These are phyloP conservation scores for Colletotrichum filicis DNA, from an alignment of 2,329 filamentous ascomycete genomes.

Conservation along the genomic window DNA sequence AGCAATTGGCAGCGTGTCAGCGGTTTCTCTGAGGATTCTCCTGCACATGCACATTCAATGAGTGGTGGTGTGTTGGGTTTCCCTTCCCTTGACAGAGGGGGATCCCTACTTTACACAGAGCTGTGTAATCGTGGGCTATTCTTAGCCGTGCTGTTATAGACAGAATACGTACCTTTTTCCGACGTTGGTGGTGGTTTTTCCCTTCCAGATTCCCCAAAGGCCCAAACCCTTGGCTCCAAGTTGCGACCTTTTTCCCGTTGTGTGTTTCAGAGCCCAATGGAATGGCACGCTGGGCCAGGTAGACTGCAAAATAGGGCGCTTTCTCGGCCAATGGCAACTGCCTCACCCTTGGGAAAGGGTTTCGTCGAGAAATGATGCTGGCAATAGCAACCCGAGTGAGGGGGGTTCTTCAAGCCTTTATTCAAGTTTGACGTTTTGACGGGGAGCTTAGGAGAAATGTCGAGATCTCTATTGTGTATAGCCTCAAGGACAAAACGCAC, in stretches of 20 bases:
- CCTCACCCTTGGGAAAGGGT: not conserved
- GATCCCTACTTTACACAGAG: not conserved
- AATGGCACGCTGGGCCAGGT: conserved; percentile 13
- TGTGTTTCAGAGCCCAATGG: conserved; percentile 27
- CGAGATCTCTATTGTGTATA: not conserved
- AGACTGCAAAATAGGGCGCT: not conserved
- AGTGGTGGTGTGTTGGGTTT: not conserved
- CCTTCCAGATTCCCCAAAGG: not conserved
- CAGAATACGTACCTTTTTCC: conserved; percentile 15
- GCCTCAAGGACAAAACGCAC: too few species aligned
- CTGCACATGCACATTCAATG: too few species aligned
- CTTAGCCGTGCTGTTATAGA: conserved; percentile 19
- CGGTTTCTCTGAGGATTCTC: not conserved
- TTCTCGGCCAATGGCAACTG: not conserved
- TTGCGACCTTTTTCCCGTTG: conserved; percentile 14
- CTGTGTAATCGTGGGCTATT: conserved; percentile 14
- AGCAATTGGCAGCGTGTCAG: conserved; percentile 18
- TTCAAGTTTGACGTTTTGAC: too few species aligned
- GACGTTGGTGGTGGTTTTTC: too few species aligned
- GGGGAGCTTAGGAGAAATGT: not conserved
- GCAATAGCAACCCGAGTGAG: not conserved
- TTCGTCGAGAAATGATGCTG: not conserved
- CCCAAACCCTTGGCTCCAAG: conserved; percentile 14
- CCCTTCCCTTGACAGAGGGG: not conserved
- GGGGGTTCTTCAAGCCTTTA: not conserved